Percentiles rank a stretch among this genome's conserved stretches.
Evolutionary conservation across 1,284 basidiomycete genomes (phyloP).

Genomic region (Leccinum angustisporum): DNA sequence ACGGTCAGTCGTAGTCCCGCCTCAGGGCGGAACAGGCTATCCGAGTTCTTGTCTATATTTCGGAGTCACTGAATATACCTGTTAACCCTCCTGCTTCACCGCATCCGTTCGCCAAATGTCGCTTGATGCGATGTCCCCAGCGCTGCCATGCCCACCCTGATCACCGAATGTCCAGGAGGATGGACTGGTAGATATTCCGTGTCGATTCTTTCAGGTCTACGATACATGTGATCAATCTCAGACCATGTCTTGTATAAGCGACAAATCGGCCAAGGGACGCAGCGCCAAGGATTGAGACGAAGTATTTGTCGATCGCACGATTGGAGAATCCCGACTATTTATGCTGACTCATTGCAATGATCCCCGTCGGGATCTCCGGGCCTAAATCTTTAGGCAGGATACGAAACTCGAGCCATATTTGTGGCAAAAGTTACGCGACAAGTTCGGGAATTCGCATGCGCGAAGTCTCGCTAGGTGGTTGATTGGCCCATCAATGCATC

Average conservation of each 20-base stretch:
- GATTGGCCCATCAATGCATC: constrained; percentile 5
- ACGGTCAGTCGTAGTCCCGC: neutral
- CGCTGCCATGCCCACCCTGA: constrained; percentile 1
- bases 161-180: constrained; percentile 2
- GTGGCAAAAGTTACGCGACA: neutral
- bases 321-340: too few relatives aligned
- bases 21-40: neutral
- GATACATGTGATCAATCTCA: neutral
- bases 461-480: neutral
- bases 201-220: constrained; percentile 11
- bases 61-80: constrained; percentile 7
- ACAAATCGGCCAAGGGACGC: neutral
- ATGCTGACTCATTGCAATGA: neutral
- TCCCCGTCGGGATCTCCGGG: neutral
- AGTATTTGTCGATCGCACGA: neutral
- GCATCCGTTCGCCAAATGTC: neutral
- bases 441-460: neutral
- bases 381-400: neutral
- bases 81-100: neutral
- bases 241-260: neutral
- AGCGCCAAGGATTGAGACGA: neutral
- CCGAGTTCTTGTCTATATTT: constrained; percentile 3
- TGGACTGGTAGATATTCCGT: neutral
- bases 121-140: constrained; percentile 25
- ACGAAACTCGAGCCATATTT: neutral